Conservation (phyloP, 768 basidiomycete genomes). For the Exidia glandulosa region DNA sequence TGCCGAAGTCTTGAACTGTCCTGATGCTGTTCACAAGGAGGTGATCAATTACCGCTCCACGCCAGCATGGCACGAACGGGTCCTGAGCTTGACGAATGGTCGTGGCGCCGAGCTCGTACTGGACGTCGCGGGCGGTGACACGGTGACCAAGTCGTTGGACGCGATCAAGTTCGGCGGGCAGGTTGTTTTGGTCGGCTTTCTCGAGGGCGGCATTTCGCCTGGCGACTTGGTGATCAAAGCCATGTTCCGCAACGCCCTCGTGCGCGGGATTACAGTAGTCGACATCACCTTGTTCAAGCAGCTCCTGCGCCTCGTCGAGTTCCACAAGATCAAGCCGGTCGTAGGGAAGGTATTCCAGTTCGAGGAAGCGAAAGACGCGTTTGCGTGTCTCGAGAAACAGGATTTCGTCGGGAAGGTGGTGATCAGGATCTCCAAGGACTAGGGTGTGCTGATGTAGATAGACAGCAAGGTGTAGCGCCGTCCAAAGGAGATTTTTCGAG, state of each 20-base stretch:
- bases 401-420: background rate
- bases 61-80: constrained; percentile 48
- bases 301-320: background rate
- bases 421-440: background rate
- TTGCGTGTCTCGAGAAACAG: background rate
- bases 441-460: too few relatives aligned
- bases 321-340: background rate
- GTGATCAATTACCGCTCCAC: constrained; percentile 51
- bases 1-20: too few relatives aligned
- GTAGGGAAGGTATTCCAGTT: background rate
- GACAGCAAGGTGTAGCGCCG: too few relatives aligned
- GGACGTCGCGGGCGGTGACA: constrained; percentile 46
- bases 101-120: constrained; percentile 26
- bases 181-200: constrained; percentile 39
- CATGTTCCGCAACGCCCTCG: background rate
- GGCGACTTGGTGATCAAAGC: background rate
- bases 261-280: background rate
- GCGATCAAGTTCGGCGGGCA: constrained; percentile 31
- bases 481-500: too few relatives aligned
- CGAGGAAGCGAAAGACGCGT: background rate
- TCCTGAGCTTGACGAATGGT: constrained; percentile 25
- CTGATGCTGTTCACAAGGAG: too few relatives aligned
- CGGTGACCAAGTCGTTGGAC: constrained; percentile 33
- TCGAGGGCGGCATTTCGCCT: constrained; percentile 19
- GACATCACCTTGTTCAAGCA: background rate